phyloP scores from a whole-genome alignment of 2,329 filamentous ascomycete genomes.

The Tolypocladium inflatum region DNA sequence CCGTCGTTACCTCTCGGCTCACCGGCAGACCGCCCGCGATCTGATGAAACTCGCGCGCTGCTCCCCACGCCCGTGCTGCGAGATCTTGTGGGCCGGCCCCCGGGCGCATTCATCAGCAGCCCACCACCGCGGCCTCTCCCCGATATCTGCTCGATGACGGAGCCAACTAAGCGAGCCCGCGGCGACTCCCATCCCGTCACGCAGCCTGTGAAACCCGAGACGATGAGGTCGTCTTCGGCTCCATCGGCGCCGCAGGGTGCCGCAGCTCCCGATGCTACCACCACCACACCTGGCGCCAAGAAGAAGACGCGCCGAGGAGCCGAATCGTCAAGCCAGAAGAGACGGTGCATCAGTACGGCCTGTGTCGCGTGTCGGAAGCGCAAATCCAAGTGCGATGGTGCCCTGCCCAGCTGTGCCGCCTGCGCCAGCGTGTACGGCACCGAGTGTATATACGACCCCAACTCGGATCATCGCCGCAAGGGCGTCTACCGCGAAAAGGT shows the following conservation, averaged over 20 bases:
- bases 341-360: constrained; percentile 75
- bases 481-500: constrained; percentile 94
- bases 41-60: constrained; percentile 2
- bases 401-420: constrained; percentile 85
- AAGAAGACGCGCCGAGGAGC: constrained; percentile 42
- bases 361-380: constrained; percentile 71
- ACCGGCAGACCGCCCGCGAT: neutral
- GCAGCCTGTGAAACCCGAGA: neutral
- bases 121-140: neutral
- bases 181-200: neutral
- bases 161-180: neutral
- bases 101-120: neutral
- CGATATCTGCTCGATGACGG: neutral
- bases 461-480: constrained; percentile 90
- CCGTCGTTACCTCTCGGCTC: neutral
- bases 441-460: constrained; percentile 89
- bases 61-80: constrained; percentile 2
- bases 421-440: constrained; percentile 90
- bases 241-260: neutral
- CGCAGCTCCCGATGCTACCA: neutral
- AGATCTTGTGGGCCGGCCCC: constrained; percentile 2
- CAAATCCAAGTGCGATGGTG: constrained; percentile 88
- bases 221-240: neutral
- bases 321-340: constrained; percentile 47
- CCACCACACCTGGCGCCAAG: constrained; percentile 19